Conservation (phyloP, 1,284 basidiomycete species). For the Lentinus polychrous region DNA sequence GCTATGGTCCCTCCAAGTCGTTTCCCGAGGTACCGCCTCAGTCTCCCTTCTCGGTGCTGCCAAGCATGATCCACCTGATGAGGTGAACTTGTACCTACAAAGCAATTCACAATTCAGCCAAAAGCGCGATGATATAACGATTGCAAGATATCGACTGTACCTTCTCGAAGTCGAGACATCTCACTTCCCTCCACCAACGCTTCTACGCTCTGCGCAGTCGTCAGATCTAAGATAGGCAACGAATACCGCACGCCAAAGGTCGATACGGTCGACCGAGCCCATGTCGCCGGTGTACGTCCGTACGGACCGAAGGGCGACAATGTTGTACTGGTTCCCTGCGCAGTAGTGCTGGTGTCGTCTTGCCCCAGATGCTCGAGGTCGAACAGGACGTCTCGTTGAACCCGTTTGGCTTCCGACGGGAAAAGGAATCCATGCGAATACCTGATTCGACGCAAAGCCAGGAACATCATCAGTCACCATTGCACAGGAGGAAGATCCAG, state of each 20-base stretch:
- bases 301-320: slow-evolving; percentile 5
- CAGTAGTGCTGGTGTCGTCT: slow-evolving; percentile 10
- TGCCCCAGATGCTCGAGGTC: slow-evolving; percentile 17
- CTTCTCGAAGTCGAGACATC: slow-evolving; percentile 64
- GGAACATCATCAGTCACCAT: not conserved
- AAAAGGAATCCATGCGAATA: slow-evolving; percentile 98
- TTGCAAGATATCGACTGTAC: slow-evolving; percentile 26
- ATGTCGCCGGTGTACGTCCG: slow-evolving; percentile 35
- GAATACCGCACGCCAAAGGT: slow-evolving; percentile 74
- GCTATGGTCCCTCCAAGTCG: slow-evolving; percentile 89
- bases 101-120: not conserved
- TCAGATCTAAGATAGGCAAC: slow-evolving; percentile 62
- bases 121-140: not conserved
- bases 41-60: slow-evolving; percentile 62
- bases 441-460: slow-evolving; percentile 30
- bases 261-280: slow-evolving; percentile 79
- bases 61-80: slow-evolving; percentile 54
- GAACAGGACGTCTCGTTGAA: slow-evolving; percentile 39
- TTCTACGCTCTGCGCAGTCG: slow-evolving; percentile 71
- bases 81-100: slow-evolving; percentile 32
- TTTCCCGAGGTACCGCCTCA: slow-evolving; percentile 57
- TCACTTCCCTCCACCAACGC: slow-evolving; percentile 67
- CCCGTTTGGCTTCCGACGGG: slow-evolving; percentile 78
- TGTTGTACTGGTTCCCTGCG: slow-evolving; percentile 10
- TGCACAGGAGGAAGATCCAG: not conserved